Percentiles rank a stretch among this genome's conserved stretches.
phyloP scores from a whole-genome alignment of 768 basidiomycete species.

The Mycena chlorophos region DNA sequence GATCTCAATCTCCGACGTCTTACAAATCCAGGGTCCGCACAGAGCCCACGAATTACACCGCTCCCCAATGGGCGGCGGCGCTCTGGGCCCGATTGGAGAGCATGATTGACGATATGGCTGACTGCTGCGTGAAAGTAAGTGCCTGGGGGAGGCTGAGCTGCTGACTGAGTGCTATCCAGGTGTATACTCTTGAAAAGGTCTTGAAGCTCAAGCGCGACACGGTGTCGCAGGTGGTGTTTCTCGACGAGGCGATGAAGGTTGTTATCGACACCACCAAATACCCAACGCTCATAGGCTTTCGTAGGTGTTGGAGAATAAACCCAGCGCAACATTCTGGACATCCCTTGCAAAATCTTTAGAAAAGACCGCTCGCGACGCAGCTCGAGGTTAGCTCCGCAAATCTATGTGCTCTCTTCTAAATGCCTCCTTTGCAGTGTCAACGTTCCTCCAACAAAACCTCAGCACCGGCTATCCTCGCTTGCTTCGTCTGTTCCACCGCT shows the following conservation, averaged over 20 bases:
- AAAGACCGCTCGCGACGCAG: constrained; percentile 75
- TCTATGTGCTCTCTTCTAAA: constrained; percentile 5
- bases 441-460: constrained; percentile 88
- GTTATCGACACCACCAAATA: background rate
- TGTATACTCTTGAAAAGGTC: constrained; percentile 94
- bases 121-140: constrained; percentile 82
- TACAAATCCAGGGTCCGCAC: constrained; percentile 87
- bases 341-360: constrained; percentile 79
- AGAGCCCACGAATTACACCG: constrained; percentile 86
- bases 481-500: constrained; percentile 90
- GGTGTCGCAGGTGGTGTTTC: constrained; percentile 70
- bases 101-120: constrained; percentile 86
- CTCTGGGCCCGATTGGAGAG: constrained; percentile 80
- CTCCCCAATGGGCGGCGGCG: constrained; percentile 81
- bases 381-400: too few relatives aligned
- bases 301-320: constrained; percentile 86
- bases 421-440: constrained; percentile 41
- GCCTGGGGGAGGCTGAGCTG: background rate
- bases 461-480: constrained; percentile 84
- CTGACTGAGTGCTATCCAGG: constrained; percentile 43
- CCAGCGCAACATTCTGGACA: constrained; percentile 90
- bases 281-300: background rate
- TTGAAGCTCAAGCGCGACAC: constrained; percentile 86
- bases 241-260: constrained; percentile 94
- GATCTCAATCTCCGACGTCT: constrained; percentile 42